phyloP scores from a whole-genome alignment of 148 eudicot genomes.

The Silene conica region DNA sequence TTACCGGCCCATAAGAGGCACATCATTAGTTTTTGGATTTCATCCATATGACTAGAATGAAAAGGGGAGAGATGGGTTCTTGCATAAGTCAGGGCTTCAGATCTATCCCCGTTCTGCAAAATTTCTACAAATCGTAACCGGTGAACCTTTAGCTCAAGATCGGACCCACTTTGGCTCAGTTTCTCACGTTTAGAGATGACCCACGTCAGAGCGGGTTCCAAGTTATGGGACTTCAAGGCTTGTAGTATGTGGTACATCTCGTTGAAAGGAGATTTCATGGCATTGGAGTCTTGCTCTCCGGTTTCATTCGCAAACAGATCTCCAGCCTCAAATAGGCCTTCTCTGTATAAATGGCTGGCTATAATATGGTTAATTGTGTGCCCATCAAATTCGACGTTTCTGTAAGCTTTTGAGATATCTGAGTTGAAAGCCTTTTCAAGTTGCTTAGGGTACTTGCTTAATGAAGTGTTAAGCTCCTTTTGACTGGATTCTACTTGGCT shows the following conservation, averaged over 20 bases:
- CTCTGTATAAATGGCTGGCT: constrained; percentile 68
- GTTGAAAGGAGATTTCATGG: constrained; percentile 43
- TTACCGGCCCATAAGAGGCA: constrained; percentile 70
- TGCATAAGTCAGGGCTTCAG: constrained; percentile 62
- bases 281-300: constrained; percentile 38
- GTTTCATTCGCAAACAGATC: constrained; percentile 67
- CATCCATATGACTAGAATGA: constrained; percentile 42
- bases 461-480: constrained; percentile 62
- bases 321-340: constrained; percentile 67
- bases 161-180: constrained; percentile 56
- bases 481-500: constrained; percentile 57
- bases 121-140: constrained; percentile 62
- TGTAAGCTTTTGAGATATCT: constrained; percentile 75
- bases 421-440: constrained; percentile 70
- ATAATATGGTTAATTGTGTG: constrained; percentile 63
- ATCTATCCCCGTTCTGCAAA: constrained; percentile 49
- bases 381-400: constrained; percentile 57
- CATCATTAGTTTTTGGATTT: constrained; percentile 66
- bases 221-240: constrained; percentile 51
- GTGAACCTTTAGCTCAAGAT: constrained; percentile 70
- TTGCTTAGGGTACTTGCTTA: constrained; percentile 64
- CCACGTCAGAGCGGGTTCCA: constrained; percentile 74
- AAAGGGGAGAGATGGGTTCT: constrained; percentile 51
- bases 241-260: constrained; percentile 69
- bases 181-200: constrained; percentile 48